These are phyloP conservation scores for Ganoderma leucocontextum DNA, from an alignment of 1,284 basidiomycete species.

Conservation along the genomic window DNA sequence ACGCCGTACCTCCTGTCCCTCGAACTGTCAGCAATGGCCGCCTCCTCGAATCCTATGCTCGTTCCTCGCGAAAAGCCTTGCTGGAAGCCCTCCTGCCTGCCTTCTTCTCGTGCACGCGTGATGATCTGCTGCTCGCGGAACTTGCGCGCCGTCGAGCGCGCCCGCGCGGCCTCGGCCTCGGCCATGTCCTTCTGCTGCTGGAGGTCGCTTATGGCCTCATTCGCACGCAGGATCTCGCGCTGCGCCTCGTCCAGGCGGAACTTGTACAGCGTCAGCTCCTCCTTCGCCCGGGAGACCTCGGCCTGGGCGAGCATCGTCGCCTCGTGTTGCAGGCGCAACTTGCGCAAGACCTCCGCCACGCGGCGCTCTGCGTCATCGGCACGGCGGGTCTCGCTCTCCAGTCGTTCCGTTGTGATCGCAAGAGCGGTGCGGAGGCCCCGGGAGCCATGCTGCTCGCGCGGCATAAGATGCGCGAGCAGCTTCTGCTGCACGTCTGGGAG, in stretches of 20 bases:
- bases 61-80: constrained; percentile 50
- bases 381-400: constrained; percentile 53
- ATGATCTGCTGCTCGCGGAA: constrained; percentile 52
- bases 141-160: constrained; percentile 51
- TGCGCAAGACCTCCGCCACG: constrained; percentile 52
- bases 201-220: constrained; percentile 53
- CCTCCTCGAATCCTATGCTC: constrained; percentile 36
- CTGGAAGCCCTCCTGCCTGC: constrained; percentile 49
- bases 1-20: constrained; percentile 22
- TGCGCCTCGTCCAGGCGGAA: constrained; percentile 56
- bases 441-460: constrained; percentile 49
- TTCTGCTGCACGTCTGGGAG: constrained; percentile 32
- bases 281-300: constrained; percentile 48
- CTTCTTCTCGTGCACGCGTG: constrained; percentile 53
- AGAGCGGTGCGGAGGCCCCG: constrained; percentile 50
- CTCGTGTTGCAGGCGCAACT: constrained; percentile 50
- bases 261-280: constrained; percentile 56
- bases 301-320: constrained; percentile 51
- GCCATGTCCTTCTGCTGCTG: constrained; percentile 51
- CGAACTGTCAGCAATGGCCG: constrained; percentile 10
- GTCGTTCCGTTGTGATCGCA: constrained; percentile 47
- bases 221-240: constrained; percentile 55
- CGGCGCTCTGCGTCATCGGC: constrained; percentile 56
- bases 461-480: constrained; percentile 42
- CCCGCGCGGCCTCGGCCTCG: constrained; percentile 53